Evolutionary conservation across 2,329 filamentous ascomycete genomes (phyloP), one percentile per base, ranked within the genome.

Genomic region (Teratosphaeria gauchensis): DNA sequence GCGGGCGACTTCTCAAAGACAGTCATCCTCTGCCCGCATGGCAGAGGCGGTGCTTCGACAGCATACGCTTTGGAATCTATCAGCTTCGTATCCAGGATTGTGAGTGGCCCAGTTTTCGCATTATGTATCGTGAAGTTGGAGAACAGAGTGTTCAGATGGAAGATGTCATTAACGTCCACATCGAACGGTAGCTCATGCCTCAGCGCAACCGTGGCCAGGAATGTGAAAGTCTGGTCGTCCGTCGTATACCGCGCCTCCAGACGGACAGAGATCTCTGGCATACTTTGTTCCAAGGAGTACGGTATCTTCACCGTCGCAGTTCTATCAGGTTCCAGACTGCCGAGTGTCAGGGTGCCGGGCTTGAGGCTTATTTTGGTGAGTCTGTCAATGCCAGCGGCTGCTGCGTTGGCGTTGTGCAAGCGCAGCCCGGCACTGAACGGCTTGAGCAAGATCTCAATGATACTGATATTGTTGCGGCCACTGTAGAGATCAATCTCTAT

Each of bases 161-260:
- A 97, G 31, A 95, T 84, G 66, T 99, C 94, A 68, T 97, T 92
- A 5, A 99, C 94, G 64, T 97, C 97, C 62, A 99, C 94, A 2
- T 92, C 92, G 3, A 99, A 80, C 0, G 90, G 89, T 4, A 99
- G 78, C 1, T 88, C 82, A 1, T 94, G 87, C 2, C 86, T 82
- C 21, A 95, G 79, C 3, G 80, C 82, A 21, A 83, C 81, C 7
- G 80, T 79, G 16, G 81, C 82, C 16, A 84, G 81, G 69, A 86
- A 87, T 21, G 57, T 64, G 56, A 68, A 71, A 11, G 55, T 56
- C 1, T 66, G 69, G 12, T 62, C 33, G 3, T 54, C 9, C 6
- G 69, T 72, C 3, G 56, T 55, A 52, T 73, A 73, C 1, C 59
- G 60, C 9, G 65, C 62, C 60, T 72, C 92, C n/a, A 92, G 74